phyloP scores from a whole-genome alignment of 441 rosid species.

The Cnidoscolus chayamansa region DNA sequence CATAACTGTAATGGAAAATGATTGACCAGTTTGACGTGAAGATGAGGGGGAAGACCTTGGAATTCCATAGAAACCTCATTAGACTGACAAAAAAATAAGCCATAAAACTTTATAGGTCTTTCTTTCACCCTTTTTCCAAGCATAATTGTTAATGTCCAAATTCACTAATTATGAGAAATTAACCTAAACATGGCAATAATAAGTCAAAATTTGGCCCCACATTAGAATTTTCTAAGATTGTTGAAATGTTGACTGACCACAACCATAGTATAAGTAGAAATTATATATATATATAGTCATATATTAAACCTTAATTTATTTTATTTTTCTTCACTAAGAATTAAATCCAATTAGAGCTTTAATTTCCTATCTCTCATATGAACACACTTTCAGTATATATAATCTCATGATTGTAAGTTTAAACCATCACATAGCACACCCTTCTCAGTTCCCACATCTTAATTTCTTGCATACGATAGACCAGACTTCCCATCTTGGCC shows the following conservation, averaged over 20 bases:
- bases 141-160: too few relatives aligned
- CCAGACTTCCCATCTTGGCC: too few relatives aligned
- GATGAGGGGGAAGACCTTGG: neutral
- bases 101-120: neutral
- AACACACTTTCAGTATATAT: neutral
- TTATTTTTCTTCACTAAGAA: neutral
- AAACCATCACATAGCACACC: neutral
- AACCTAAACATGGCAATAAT: neutral
- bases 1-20: neutral
- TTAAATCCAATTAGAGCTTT: neutral
- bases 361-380: too few relatives aligned
- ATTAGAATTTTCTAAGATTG: neutral
- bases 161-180: neutral
- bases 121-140: neutral
- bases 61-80: slow-evolving; percentile 1
- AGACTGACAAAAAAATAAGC: neutral
- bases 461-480: neutral
- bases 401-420: neutral
- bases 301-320: too few relatives aligned
- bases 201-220: slow-evolving; percentile 6
- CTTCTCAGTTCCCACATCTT: neutral
- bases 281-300: neutral
- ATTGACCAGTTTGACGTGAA: neutral
- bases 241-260: neutral
- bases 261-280: neutral